Conservation (phyloP, 2,329 filamentous ascomycete species). For the Daldinia sp. region DNA sequence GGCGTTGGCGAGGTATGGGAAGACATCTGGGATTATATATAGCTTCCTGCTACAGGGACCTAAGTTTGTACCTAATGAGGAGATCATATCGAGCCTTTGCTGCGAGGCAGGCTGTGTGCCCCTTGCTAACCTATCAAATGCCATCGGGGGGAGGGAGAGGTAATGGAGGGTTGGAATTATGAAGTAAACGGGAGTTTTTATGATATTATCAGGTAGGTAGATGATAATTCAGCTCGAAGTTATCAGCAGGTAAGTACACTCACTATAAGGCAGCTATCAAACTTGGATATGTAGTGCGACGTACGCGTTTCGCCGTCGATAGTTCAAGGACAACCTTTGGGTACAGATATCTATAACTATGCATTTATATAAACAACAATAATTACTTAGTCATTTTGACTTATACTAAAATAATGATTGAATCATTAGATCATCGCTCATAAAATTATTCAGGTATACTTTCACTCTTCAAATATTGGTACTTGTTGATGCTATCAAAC, state of each 20-base stretch:
- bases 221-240: neutral
- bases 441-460: neutral
- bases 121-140: neutral
- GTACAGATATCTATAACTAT: neutral
- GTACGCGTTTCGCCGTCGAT: neutral
- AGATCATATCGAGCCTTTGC: neutral
- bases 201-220: neutral
- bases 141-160: neutral
- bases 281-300: neutral
- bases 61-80: neutral
- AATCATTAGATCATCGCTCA: neutral
- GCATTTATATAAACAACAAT: too few species aligned
- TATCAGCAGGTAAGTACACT: too few species aligned
- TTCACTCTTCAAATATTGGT: too few species aligned
- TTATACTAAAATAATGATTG: too few species aligned
- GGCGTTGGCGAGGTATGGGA: neutral
- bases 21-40: conserved; percentile 1
- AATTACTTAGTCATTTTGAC: too few species aligned
- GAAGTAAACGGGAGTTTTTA: neutral
- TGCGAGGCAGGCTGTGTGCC: neutral
- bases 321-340: neutral
- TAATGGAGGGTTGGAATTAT: conserved; percentile 3
- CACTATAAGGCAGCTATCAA: neutral
- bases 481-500: neutral
- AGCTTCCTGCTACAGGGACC: neutral